A percentile compares a stretch with the other conserved stretches of the same genome.
phyloP scores from a whole-genome alignment of 2,329 filamentous ascomycete species.

The Phialophora verrucosa region DNA sequence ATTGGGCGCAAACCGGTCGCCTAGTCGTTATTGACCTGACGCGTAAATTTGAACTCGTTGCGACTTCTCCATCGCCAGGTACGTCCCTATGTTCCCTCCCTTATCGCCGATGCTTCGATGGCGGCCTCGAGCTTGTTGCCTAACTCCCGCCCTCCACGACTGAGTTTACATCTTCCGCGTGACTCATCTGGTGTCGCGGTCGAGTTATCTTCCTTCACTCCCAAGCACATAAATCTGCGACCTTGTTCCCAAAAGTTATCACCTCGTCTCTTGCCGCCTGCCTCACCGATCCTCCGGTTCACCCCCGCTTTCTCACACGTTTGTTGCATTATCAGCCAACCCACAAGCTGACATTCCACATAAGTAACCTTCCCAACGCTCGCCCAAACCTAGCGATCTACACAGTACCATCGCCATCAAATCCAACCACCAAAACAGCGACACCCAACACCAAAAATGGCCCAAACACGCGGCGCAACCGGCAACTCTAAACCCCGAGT shows the following conservation, averaged over 20 bases:
- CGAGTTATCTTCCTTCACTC: conserved; percentile 16
- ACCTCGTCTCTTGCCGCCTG: conserved; percentile 21
- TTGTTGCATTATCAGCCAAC: conserved; percentile 8
- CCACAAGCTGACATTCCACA: conserved; percentile 23
- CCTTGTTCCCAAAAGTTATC: conserved; percentile 16
- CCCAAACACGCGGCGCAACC: conserved; percentile 41
- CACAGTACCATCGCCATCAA: conserved; percentile 10
- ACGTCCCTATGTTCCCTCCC: conserved; percentile 30
- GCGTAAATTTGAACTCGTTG: conserved; percentile 20
- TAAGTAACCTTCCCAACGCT: conserved; percentile 3
- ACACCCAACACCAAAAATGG: conserved; percentile 35
- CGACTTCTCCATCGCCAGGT: conserved; percentile 34
- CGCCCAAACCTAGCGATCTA: not conserved
- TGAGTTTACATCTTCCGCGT: conserved; percentile 20
- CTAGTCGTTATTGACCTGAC: conserved; percentile 26
- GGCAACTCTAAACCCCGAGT: conserved; percentile 41
- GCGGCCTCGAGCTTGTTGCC: conserved; percentile 30
- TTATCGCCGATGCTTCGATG: conserved; percentile 23
- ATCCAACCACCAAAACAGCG: not conserved
- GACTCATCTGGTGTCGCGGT: conserved; percentile 34
- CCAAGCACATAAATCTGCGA: conserved; percentile 15
- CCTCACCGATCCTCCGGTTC: conserved; percentile 3
- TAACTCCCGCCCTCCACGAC: conserved; percentile 27
- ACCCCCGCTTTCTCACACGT: conserved; percentile 25
- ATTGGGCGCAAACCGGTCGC: conserved; percentile 31